phyloP scores from a whole-genome alignment of 805 yeast genomes.

The Saccharomycopsis sp. region DNA sequence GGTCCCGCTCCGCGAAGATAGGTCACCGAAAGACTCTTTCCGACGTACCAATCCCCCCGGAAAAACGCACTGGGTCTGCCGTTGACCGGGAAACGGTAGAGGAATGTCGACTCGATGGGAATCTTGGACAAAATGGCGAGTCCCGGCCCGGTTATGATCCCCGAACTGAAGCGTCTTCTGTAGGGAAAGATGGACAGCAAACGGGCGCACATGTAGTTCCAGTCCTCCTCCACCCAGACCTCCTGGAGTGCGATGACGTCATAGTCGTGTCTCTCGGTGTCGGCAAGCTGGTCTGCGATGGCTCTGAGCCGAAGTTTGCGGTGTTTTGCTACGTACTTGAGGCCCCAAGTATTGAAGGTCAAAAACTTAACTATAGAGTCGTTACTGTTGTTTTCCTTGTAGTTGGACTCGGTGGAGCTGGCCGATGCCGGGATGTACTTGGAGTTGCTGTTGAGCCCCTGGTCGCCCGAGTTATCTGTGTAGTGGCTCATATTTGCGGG shows the following conservation, averaged over 20 bases:
- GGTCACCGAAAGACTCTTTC: slow-evolving; percentile 79
- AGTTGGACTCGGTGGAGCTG: not conserved
- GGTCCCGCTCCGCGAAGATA: slow-evolving; percentile 46
- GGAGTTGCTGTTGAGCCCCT: not conserved
- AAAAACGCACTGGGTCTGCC: slow-evolving; percentile 91
- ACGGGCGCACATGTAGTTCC: slow-evolving; percentile 50
- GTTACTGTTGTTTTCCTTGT: not conserved
- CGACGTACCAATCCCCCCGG: slow-evolving; percentile 97
- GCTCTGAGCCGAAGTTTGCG: slow-evolving; percentile 61
- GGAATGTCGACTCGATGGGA: slow-evolving; percentile 73
- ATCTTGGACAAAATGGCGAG: slow-evolving; percentile 74
- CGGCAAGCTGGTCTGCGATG: slow-evolving; percentile 60
- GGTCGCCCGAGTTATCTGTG: not conserved
- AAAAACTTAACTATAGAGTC: slow-evolving; percentile 38
- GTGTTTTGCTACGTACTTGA: slow-evolving; percentile 72
- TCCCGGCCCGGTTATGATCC: slow-evolving; percentile 91
- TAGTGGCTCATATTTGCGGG: no score
- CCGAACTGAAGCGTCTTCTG: slow-evolving; percentile 67
- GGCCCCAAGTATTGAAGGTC: slow-evolving; percentile 84
- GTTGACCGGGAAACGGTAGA: slow-evolving; percentile 83
- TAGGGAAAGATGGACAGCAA: slow-evolving; percentile 51
- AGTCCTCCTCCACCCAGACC: slow-evolving; percentile 83
- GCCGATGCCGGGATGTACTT: not conserved
- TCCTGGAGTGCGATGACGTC: slow-evolving; percentile 94
- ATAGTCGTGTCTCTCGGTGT: slow-evolving; percentile 37